Evolutionary conservation across 2,329 filamentous ascomycete species (phyloP).

Genomic region (Didymosphaeria variabile): DNA sequence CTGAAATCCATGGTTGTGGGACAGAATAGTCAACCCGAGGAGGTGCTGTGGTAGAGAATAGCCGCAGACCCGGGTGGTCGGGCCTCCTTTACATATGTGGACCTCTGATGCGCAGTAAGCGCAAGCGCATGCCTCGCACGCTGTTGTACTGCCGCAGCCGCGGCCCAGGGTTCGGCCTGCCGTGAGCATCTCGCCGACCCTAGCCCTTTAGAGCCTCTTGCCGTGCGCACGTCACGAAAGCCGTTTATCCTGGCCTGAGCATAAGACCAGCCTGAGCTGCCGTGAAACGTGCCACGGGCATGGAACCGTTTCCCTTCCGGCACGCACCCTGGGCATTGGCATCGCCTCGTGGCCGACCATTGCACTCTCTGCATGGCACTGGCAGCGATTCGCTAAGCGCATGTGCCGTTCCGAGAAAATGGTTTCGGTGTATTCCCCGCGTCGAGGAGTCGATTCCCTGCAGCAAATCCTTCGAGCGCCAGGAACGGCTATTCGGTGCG

Average conservation of each 20-base stretch:
- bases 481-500: not conserved
- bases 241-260: constrained; percentile 3
- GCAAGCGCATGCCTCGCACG: not conserved
- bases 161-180: constrained; percentile 6
- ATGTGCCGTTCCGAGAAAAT: not conserved
- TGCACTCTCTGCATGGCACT: not conserved
- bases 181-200: constrained; percentile 11
- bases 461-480: not conserved
- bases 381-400: not conserved
- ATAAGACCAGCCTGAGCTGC: not conserved
- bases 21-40: constrained; percentile 1
- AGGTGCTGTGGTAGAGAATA: constrained; percentile 2
- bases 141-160: constrained; percentile 10
- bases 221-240: constrained; percentile 8
- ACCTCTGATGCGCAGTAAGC: constrained; percentile 3
- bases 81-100: constrained; percentile 15
- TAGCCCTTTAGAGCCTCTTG: constrained; percentile 4
- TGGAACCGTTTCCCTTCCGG: not conserved
- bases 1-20: constrained; percentile 17
- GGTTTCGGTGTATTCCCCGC: constrained; percentile 4
- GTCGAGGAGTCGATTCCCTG: constrained; percentile 2
- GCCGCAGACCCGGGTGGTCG: constrained; percentile 8
- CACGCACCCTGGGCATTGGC: not conserved
- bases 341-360: not conserved
- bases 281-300: constrained; percentile 1